These are phyloP conservation scores for Nicotiana knightiana DNA, from an alignment of 257 asterid species.

Conservation along the genomic window DNA sequence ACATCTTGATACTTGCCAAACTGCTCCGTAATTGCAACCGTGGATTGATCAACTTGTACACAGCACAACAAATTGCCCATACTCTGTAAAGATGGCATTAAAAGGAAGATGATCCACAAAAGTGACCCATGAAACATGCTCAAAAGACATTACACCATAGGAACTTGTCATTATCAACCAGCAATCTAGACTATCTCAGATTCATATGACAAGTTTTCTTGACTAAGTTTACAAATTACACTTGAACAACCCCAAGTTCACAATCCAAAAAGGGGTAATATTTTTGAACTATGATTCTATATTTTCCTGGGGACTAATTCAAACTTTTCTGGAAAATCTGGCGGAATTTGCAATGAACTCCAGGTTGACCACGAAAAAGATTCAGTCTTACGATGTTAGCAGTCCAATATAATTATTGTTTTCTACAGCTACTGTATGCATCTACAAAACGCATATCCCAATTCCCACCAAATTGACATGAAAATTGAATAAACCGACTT, in stretches of 20 bases:
- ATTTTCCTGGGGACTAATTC: neutral
- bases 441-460: neutral
- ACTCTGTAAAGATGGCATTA: neutral
- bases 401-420: neutral
- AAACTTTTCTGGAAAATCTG: neutral
- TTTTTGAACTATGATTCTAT: neutral
- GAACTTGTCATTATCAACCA: neutral
- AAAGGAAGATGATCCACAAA: neutral
- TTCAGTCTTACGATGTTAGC: neutral
- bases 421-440: neutral
- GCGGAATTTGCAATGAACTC: neutral
- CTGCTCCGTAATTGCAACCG: conserved; percentile 18
- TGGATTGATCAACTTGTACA: conserved; percentile 30
- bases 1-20: conserved; percentile 23
- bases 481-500: neutral
- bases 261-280: neutral
- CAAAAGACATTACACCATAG: neutral
- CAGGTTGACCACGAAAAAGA: neutral
- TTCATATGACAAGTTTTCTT: too few relatives aligned
- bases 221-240: neutral
- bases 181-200: neutral
- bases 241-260: neutral
- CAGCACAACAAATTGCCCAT: conserved; percentile 27
- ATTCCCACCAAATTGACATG: neutral
- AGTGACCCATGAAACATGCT: neutral